Evolutionary conservation across 2,329 filamentous ascomycete genomes (phyloP).

Genomic region (Diaporthe sp.): DNA sequence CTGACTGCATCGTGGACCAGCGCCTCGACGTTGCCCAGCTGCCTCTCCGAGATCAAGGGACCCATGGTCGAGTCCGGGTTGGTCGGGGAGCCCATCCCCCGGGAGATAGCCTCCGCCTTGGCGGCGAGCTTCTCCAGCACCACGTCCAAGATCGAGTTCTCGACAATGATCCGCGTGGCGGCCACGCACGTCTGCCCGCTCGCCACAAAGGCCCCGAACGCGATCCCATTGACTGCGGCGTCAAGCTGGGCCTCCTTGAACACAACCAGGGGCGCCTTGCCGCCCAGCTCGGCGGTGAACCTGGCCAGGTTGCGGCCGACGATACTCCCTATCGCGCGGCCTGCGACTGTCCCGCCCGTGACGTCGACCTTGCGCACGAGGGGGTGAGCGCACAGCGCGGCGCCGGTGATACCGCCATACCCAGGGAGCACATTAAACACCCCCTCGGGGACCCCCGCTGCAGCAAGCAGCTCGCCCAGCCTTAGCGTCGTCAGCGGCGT

Average conservation of each 20-base stretch:
- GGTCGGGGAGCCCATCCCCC: conserved; percentile 66
- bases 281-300: conserved; percentile 77
- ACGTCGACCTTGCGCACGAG: conserved; percentile 76
- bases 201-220: conserved; percentile 66
- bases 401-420: conserved; percentile 61
- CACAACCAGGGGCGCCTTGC: conserved; percentile 76
- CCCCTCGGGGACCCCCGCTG: conserved; percentile 77
- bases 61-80: conserved; percentile 72
- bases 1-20: conserved; percentile 74
- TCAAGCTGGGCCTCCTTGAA: conserved; percentile 74
- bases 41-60: conserved; percentile 68
- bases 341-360: conserved; percentile 79
- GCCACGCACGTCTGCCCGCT: conserved; percentile 72
- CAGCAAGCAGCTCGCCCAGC: conserved; percentile 68
- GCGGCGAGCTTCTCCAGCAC: conserved; percentile 72
- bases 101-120: conserved; percentile 67
- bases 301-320: conserved; percentile 75
- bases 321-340: conserved; percentile 73
- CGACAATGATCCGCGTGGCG: conserved; percentile 79
- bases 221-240: conserved; percentile 76
- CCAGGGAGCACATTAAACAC: conserved; percentile 73
- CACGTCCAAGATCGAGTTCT: conserved; percentile 72
- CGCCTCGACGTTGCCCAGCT: conserved; percentile 74
- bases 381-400: conserved; percentile 62
- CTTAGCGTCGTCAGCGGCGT: conserved; percentile 70